These are phyloP conservation scores for Pyrenula aspistea DNA, from an alignment of 495 filamentous ascomycete species.

Conservation along the genomic window DNA sequence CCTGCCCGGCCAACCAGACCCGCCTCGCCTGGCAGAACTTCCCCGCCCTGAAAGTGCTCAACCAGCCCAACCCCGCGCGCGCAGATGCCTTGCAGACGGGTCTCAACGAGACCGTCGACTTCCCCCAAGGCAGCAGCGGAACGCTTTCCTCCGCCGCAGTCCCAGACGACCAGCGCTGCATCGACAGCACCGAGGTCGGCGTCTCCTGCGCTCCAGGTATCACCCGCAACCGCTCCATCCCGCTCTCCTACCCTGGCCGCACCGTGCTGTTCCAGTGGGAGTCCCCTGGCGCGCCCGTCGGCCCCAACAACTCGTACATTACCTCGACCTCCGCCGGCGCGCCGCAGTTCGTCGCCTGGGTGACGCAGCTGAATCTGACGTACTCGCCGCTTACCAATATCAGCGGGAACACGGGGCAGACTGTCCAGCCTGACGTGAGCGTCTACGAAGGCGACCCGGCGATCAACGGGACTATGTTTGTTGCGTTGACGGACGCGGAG, in stretches of 20 bases:
- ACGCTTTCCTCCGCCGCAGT: constrained; percentile 23
- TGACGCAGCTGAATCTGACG: constrained; percentile 74
- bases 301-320: constrained; percentile 73
- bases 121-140: constrained; percentile 28
- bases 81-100: constrained; percentile 39
- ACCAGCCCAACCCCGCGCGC: constrained; percentile 63
- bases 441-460: constrained; percentile 55
- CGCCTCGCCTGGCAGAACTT: constrained; percentile 84
- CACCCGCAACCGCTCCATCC: constrained; percentile 49
- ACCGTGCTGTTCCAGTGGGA: constrained; percentile 66
- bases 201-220: constrained; percentile 51
- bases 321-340: constrained; percentile 46
- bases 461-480: constrained; percentile 69
- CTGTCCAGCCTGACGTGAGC: constrained; percentile 53
- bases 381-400: constrained; percentile 54
- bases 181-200: constrained; percentile 35
- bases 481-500: constrained; percentile 63
- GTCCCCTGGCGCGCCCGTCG: constrained; percentile 50
- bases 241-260: constrained; percentile 66
- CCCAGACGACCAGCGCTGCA: constrained; percentile 29
- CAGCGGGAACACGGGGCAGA: constrained; percentile 43
- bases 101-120: constrained; percentile 42
- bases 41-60: constrained; percentile 59
- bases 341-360: constrained; percentile 64
- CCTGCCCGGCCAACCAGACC: constrained; percentile 63